Evolutionary conservation across 306 rosid species (phyloP).

Genomic region (Psophocarpus tetragonolobus): DNA sequence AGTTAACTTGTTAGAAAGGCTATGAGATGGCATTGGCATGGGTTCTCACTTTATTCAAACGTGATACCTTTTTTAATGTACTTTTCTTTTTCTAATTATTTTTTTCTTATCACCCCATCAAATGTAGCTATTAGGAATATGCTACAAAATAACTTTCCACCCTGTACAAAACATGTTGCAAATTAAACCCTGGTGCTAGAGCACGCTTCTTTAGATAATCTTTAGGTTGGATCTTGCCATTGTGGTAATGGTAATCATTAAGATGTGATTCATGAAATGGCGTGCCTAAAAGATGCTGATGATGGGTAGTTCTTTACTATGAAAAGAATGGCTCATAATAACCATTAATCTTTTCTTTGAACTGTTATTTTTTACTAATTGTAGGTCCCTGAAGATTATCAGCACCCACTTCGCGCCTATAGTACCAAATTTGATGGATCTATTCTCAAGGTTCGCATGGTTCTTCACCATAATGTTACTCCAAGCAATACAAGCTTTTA

Average conservation of each 20-base stretch:
- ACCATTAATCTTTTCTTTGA: background rate
- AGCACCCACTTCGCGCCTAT: slow-evolving; percentile 44
- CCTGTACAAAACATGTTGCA: slow-evolving; percentile 5
- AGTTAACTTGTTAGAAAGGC: slow-evolving; percentile 9
- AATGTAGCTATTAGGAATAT: slow-evolving; percentile 16
- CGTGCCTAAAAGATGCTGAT: slow-evolving; percentile 6
- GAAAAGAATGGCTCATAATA: slow-evolving; percentile 3
- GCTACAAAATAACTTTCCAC: slow-evolving; percentile 13
- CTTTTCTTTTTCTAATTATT: background rate
- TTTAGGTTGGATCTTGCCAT: background rate
- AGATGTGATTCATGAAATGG: background rate
- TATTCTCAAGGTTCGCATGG: slow-evolving; percentile 61
- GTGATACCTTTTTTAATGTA: background rate
- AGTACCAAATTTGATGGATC: slow-evolving; percentile 67
- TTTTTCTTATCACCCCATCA: slow-evolving; percentile 9
- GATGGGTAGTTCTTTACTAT: background rate
- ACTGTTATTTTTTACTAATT: background rate
- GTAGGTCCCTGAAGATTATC: slow-evolving; percentile 61
- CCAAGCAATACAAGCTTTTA: background rate
- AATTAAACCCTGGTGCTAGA: slow-evolving; percentile 6
- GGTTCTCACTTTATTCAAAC: slow-evolving; percentile 16
- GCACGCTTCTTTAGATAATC: background rate
- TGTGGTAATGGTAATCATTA: background rate
- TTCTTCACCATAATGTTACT: slow-evolving; percentile 8
- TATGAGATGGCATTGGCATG: background rate